Percentiles rank a stretch among this genome's conserved stretches.
Conservation (phyloP, 2,329 filamentous ascomycete species). For the Colletotrichum zoysiae region DNA sequence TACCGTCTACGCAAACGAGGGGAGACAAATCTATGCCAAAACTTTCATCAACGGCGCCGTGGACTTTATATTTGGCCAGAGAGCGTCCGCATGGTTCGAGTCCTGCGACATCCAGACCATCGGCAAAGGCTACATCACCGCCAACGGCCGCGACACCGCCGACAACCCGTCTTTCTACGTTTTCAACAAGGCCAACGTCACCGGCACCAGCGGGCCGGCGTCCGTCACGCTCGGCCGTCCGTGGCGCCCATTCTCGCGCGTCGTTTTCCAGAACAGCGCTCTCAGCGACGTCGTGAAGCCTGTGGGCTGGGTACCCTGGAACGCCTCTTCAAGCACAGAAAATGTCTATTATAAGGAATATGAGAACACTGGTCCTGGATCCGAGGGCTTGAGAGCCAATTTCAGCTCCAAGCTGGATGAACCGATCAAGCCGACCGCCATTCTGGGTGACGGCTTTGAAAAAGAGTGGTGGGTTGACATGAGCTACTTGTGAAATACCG, state of each 20-base stretch:
- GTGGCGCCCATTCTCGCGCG: conserved; percentile 63
- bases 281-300: conserved; percentile 63
- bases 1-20: conserved; percentile 63
- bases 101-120: conserved; percentile 62
- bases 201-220: conserved; percentile 46
- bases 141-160: conserved; percentile 57
- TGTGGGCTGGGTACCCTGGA: conserved; percentile 65
- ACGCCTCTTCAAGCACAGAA: conserved; percentile 52
- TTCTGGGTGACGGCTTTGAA: conserved; percentile 34
- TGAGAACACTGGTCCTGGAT: conserved; percentile 63
- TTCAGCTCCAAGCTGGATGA: conserved; percentile 28
- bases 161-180: conserved; percentile 60
- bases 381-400: conserved; percentile 43
- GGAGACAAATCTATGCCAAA: conserved; percentile 66
- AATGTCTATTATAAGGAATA: conserved; percentile 66
- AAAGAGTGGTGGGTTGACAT: conserved; percentile 40
- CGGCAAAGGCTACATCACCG: conserved; percentile 60
- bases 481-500: conserved; percentile 5
- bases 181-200: conserved; percentile 61
- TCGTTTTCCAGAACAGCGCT: conserved; percentile 62
- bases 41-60: conserved; percentile 67
- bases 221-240: conserved; percentile 65
- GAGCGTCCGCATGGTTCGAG: conserved; percentile 66
- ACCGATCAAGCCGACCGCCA: not conserved
- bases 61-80: conserved; percentile 72